A percentile compares a stretch with the other conserved stretches of the same genome.
These are phyloP conservation scores for Aureoboletus auriporus DNA, from an alignment of 768 basidiomycete genomes.

Conservation along the genomic window DNA sequence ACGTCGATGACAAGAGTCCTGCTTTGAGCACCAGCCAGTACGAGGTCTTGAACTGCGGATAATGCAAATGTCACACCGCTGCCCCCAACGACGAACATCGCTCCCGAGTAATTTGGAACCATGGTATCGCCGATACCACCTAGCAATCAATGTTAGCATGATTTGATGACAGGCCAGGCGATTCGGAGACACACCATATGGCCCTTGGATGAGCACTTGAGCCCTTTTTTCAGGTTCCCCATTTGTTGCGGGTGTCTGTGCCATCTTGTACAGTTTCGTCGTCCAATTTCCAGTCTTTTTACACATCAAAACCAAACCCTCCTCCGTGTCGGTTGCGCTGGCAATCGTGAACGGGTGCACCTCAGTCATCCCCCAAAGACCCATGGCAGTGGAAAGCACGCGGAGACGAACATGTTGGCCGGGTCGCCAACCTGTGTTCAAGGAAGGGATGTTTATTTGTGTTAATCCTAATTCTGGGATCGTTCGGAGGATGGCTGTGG, in stretches of 20 bases:
- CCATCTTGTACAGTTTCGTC: slow-evolving; percentile 46
- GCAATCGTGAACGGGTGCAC: slow-evolving; percentile 83
- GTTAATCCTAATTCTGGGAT: slow-evolving; percentile 62
- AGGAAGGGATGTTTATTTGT: slow-evolving; percentile 52
- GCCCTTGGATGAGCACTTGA: slow-evolving; percentile 48
- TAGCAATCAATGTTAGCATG: slow-evolving; percentile 18
- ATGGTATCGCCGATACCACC: slow-evolving; percentile 59
- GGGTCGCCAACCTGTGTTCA: slow-evolving; percentile 77
- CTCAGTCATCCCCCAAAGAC: slow-evolving; percentile 54
- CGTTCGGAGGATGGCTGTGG: slow-evolving; percentile 53
- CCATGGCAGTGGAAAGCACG: slow-evolving; percentile 52
- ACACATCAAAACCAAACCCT: slow-evolving; percentile 63
- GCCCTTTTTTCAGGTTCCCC: slow-evolving; percentile 22
- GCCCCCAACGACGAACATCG: slow-evolving; percentile 74
- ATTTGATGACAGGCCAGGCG: background rate
- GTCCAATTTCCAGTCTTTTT: slow-evolving; percentile 71
- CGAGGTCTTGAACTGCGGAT: slow-evolving; percentile 59
- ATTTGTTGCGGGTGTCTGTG: slow-evolving; percentile 28
- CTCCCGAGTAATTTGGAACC: slow-evolving; percentile 59
- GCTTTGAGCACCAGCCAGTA: slow-evolving; percentile 43
- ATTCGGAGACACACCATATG: slow-evolving; percentile 39
- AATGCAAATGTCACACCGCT: slow-evolving; percentile 74
- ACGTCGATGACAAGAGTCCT: slow-evolving; percentile 59
- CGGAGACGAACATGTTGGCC: slow-evolving; percentile 80
- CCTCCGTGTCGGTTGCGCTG: slow-evolving; percentile 48